Percentiles rank a stretch among this genome's conserved stretches.
Conservation (phyloP, 1,284 basidiomycete genomes). For the Paramarasmius palmivorus region DNA sequence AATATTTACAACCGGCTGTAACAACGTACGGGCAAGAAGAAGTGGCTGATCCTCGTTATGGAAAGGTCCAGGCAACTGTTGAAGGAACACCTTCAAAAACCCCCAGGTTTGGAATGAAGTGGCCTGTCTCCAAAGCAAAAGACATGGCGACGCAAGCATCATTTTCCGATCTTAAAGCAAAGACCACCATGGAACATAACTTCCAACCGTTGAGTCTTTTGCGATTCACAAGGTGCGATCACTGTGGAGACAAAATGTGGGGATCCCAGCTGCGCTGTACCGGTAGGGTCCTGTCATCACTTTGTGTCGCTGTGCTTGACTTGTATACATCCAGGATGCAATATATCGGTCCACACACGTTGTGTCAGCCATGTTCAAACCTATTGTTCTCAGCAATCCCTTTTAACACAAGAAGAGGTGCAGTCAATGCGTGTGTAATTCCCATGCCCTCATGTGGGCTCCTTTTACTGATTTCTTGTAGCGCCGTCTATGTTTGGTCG, state of each 20-base stretch:
- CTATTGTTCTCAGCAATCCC: conserved; percentile 53
- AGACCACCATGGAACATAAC: conserved; percentile 65
- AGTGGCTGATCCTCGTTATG: too few species aligned
- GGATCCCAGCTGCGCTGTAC: conserved; percentile 90
- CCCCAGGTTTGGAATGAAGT: conserved; percentile 41
- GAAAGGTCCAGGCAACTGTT: too few species aligned
- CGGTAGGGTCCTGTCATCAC: conserved; percentile 48
- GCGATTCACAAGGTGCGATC: conserved; percentile 89
- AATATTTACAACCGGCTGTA: too few species aligned
- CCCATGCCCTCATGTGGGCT: conserved; percentile 3
- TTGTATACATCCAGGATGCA: conserved; percentile 54
- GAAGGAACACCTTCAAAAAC: conserved; percentile 40
- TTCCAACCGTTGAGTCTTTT: conserved; percentile 92
- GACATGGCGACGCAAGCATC: conserved; percentile 21
- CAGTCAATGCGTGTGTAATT: conserved; percentile 51
- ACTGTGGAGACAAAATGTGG: conserved; percentile 99
- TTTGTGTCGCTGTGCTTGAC: conserved; percentile 3
- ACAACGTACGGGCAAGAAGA: too few species aligned
- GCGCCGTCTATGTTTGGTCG: conserved; percentile 91
- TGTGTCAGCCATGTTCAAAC: conserved; percentile 64
- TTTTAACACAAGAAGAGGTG: conserved; percentile 37
- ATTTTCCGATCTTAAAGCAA: conserved; percentile 37
- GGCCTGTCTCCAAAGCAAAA: conserved; percentile 56
- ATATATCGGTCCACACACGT: conserved; percentile 72
- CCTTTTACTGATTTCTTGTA: conserved; percentile 29